Evolutionary conservation across 495 filamentous ascomycete species (phyloP).

Genomic region (Clavariopsis aquatica): DNA sequence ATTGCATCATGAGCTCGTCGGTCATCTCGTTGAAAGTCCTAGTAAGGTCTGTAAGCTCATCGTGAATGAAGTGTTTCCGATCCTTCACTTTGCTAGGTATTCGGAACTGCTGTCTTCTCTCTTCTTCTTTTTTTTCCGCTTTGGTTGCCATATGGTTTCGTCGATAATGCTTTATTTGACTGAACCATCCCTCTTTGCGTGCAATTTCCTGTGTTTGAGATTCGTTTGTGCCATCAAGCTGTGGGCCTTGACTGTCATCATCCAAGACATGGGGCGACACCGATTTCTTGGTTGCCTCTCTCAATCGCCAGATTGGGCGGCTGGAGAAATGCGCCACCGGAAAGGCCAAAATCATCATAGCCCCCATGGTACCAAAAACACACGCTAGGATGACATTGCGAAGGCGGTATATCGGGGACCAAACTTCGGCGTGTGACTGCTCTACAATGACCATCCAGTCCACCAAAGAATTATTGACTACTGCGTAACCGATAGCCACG

Average conservation of each 20-base stretch:
- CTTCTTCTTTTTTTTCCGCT: constrained; percentile 47
- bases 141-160: constrained; percentile 28
- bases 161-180: constrained; percentile 42
- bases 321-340: constrained; percentile 79
- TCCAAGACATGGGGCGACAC: constrained; percentile 63
- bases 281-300: constrained; percentile 75
- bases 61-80: constrained; percentile 71
- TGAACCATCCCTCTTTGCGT: constrained; percentile 51
- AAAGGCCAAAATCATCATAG: constrained; percentile 65
- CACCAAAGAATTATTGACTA: constrained; percentile 62
- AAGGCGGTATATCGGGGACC: constrained; percentile 69
- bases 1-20: constrained; percentile 84
- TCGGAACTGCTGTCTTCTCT: constrained; percentile 63
- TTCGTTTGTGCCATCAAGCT: constrained; percentile 43
- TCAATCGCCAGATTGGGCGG: constrained; percentile 74
- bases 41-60: constrained; percentile 86
- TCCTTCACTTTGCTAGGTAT: constrained; percentile 81
- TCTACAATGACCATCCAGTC: constrained; percentile 84
- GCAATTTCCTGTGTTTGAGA: constrained; percentile 38
- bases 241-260: constrained; percentile 46
- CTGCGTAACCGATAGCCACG: constrained; percentile 73
- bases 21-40: constrained; percentile 92
- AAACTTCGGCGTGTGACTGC: constrained; percentile 70
- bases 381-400: constrained; percentile 77
- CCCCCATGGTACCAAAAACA: constrained; percentile 77